Base-by-base conservation (phyloP, 495 filamentous ascomycete species). In the Bombardia bombarda region DNA sequence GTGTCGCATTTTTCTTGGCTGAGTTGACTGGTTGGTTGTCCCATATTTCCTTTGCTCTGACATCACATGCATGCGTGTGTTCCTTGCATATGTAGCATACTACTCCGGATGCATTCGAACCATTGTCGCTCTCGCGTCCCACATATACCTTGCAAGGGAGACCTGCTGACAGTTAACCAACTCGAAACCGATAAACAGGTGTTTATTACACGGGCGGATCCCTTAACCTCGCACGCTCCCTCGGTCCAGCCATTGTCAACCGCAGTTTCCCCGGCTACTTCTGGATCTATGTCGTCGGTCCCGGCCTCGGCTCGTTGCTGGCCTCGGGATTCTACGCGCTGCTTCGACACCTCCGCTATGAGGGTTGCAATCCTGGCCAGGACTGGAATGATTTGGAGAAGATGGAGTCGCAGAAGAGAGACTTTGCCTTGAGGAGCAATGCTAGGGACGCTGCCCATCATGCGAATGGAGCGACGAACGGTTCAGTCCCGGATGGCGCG, bases 261-360 rank as follows among this genome's bases (percentile, higher is more conserved):
- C 62, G 51, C 13, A 37, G 30, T 4, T 95, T 95, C 60, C 69
- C 77, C 0, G 51, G 62, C 30, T 74, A 85, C 63, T 82, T 85
- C 50, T 87, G 82, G 84, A 84, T 84, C 44, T 83, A 83, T 58
- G 81, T 70, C 68, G 39, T 83, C 18, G 80, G 77, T 0, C 80
- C 80, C 10, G 45, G 65, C 14, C 43, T 72, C 1, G 77, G 76
- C n/a, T 60, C 70, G 0, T 46, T 86, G 4, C 57, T 88, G 1
- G 85, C 86, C 0, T 77, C 70, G 0, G 77, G 67, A 3, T 83
- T 90, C 54, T 90, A 85, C 53, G 66, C 68, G 24, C 55, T 86
- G 40, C 69, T 87, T 42, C 79, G 84, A 50, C 51, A 67, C 2
- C 68, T 90, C 32, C 75, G 83, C 50, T 93, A 86, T 60, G 77